Evolutionary conservation across 441 rosid genomes (phyloP), one percentile per base, ranked within the genome.

Genomic region (Biscutella laevigata): DNA sequence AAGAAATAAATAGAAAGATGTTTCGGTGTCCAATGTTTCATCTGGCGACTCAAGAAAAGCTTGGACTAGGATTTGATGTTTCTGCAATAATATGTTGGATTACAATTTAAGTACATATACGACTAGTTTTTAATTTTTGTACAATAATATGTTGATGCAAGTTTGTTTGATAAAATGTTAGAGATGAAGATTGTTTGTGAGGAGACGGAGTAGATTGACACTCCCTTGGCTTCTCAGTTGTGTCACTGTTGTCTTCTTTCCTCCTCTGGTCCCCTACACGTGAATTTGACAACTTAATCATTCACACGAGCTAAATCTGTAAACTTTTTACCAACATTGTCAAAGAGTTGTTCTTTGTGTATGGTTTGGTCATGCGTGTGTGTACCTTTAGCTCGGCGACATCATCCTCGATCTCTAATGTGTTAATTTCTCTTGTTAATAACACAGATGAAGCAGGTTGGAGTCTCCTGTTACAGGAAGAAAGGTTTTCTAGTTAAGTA

Each of bases 381-480:
- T 62, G 9, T 34, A 85, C 94, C 83, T 72, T 88, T 58, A 76
- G 66, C 71, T 76, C 87, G 40, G 71, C 64, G 5, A 60, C 20
- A 58, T 85, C 91, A 34, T 83, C 88, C 39, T 75, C 82, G 5
- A 81, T 62, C 21, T 74, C 81, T 29, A 74, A 53, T 26, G 73
- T 57, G 58, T 70, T 74, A 53, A 88, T 66, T 53, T 91, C 85
- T 72, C 80, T 76, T 12, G 83, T 66, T 52, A 66, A 14, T 41
- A 91, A 61, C 34, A 76, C 59, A 4, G 95, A 76, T 34, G 90
- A 76, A 36, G 81, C 85, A 44, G 95, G 98, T 72, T 74, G 33
- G 47, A 88, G 86, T 73, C 88, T 85, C 94, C 96, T 91, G 79
- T 40, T 16, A 51, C 40, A 34, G n/a, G 25, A 48, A 28, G 55